Conservation (phyloP, 176 grass and related monocot species). For the Ensete ventricosum region DNA sequence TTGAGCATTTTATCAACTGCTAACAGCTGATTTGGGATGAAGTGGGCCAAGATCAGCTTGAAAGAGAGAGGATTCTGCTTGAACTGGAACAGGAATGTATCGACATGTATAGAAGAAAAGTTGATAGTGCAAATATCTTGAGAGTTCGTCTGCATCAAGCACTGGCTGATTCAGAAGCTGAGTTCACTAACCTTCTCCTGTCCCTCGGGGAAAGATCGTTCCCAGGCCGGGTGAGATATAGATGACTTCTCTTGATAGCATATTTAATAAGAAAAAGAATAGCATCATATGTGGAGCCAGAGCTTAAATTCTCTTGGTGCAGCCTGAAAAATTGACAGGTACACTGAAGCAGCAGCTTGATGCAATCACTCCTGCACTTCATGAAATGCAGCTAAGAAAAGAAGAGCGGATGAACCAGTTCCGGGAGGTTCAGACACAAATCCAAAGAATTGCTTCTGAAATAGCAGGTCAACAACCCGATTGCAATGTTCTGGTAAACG, state of each 20-base stretch:
- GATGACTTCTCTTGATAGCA: neutral
- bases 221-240: constrained; percentile 48
- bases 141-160: constrained; percentile 85
- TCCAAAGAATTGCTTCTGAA: constrained; percentile 69
- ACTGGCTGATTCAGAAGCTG: constrained; percentile 83
- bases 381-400: constrained; percentile 92
- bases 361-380: constrained; percentile 81
- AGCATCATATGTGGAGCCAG: neutral
- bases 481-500: constrained; percentile 50
- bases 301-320: constrained; percentile 25
- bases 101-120: constrained; percentile 86
- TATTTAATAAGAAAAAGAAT: constrained; percentile 25
- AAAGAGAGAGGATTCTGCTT: constrained; percentile 62
- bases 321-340: constrained; percentile 80
- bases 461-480: constrained; percentile 40
- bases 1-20: constrained; percentile 3
- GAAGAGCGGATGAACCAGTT: constrained; percentile 72
- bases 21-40: constrained; percentile 96
- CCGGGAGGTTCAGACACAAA: constrained; percentile 64
- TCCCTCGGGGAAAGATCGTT: constrained; percentile 95
- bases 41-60: constrained; percentile 64
- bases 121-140: constrained; percentile 69
- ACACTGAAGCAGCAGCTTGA: constrained; percentile 89
- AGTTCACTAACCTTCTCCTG: constrained; percentile 88
- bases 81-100: constrained; percentile 76